These are phyloP conservation scores for Irpex sp. DNA, from an alignment of 1,284 basidiomycete genomes.

Conservation along the genomic window DNA sequence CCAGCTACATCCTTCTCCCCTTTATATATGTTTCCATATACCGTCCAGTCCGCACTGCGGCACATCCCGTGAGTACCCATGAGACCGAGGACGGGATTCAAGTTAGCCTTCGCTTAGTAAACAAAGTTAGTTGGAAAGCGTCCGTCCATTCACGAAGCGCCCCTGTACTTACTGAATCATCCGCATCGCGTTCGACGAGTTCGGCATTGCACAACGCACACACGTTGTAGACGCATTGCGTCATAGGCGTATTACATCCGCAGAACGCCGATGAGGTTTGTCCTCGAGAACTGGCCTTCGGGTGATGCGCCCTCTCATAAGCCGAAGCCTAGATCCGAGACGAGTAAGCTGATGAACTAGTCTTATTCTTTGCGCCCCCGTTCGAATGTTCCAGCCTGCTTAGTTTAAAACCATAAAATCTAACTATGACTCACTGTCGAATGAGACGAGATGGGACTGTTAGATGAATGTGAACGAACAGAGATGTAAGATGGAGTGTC, in stretches of 20 bases:
- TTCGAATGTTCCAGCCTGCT: neutral
- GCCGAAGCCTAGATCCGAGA: neutral
- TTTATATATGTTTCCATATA: too few species aligned
- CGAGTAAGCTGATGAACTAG: neutral
- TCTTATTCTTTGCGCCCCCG: neutral
- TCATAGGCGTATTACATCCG: conserved; percentile 1
- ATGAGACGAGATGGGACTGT: too few species aligned
- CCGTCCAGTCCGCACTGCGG: too few species aligned
- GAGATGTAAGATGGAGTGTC: too few species aligned
- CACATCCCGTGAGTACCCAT: too few species aligned
- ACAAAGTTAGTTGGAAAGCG: too few species aligned
- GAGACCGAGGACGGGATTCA: too few species aligned
- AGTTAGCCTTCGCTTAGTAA: too few species aligned
- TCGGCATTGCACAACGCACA: neutral
- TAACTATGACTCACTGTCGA: too few species aligned
- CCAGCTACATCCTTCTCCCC: too few species aligned
- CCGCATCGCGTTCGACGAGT: neutral
- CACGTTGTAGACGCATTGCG: conserved; percentile 8
- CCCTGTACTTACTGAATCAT: too few species aligned
- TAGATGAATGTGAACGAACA: too few species aligned
- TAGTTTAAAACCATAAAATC: neutral
- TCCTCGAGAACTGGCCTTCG: neutral
- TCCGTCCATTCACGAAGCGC: neutral
- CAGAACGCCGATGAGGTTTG: neutral
- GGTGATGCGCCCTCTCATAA: neutral